Conservation (phyloP, 2,329 filamentous ascomycete genomes). For the Penicillium griseofulvum region DNA sequence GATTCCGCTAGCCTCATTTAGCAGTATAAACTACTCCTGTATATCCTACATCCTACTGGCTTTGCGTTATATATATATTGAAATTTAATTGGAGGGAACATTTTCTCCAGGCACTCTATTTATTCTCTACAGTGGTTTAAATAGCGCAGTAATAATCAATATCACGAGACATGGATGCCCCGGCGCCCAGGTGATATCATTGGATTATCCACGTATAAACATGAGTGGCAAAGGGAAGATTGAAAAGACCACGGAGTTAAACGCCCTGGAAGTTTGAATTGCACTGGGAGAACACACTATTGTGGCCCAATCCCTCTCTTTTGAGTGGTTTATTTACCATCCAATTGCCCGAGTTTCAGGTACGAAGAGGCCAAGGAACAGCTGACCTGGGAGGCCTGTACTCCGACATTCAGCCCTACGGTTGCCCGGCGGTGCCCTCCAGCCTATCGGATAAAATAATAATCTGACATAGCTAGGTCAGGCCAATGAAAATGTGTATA, state of each 20-base stretch:
- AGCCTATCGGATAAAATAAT: not conserved
- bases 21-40: not conserved
- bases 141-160: not conserved
- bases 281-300: not conserved
- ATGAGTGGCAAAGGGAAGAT: not conserved
- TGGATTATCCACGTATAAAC: not conserved
- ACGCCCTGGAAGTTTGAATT: not conserved
- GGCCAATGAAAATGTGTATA: not conserved
- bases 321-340: not conserved
- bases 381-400: not conserved
- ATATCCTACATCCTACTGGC: not conserved
- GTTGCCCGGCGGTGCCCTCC: not conserved
- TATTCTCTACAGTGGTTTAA: not conserved
- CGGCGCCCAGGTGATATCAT: too few species aligned
- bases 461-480: not conserved
- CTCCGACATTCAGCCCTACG: not conserved
- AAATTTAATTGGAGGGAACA: not conserved
- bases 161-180: too few species aligned
- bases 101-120: not conserved
- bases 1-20: not conserved
- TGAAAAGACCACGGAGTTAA: not conserved
- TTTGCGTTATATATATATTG: not conserved
- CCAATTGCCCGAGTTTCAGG: not conserved
- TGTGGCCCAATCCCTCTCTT: not conserved
- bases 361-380: not conserved